These are phyloP conservation scores for Pontederia crassipes DNA, from an alignment of 176 grass and related monocot species.

Conservation along the genomic window DNA sequence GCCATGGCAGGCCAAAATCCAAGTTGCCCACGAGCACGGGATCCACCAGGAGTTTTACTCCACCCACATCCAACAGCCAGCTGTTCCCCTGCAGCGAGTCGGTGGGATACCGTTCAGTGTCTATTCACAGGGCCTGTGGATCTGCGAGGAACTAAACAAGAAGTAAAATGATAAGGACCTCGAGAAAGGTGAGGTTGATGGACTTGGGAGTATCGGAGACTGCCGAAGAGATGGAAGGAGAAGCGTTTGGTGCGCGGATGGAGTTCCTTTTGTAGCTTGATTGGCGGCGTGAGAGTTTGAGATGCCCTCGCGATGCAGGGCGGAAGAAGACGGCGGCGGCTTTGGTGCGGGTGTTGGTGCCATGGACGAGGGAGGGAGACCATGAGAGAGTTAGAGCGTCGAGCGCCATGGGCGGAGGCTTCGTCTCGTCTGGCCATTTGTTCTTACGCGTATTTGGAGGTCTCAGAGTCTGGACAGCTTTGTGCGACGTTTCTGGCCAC, in stretches of 20 bases:
- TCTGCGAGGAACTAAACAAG: not conserved
- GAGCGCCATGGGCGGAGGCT: not conserved
- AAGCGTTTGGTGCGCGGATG: not conserved
- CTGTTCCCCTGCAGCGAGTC: conserved; percentile 58
- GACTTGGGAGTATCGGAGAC: not conserved
- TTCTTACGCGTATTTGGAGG: no score
- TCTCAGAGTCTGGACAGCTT: no score
- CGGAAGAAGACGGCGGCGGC: not conserved
- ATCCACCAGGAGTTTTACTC: conserved; percentile 61
- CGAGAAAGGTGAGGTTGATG: conserved; percentile 6
- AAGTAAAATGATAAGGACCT: not conserved
- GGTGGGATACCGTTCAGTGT: not conserved
- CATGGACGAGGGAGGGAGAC: not conserved
- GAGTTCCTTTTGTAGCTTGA: not conserved
- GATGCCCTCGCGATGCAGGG: not conserved
- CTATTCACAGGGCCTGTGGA: not conserved
- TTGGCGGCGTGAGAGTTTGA: not conserved
- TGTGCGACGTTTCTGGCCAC: no score
- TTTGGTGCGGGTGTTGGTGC: not conserved
- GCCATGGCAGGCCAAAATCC: conserved; percentile 80
- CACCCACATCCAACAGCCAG: conserved; percentile 75
- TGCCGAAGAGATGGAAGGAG: not conserved
- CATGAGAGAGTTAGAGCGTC: not conserved
- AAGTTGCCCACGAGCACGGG: conserved; percentile 73
- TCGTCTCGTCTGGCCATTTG: no score